Base-by-base conservation (phyloP, 225 moss, liverwort and hornwort genomes). In the Pseudisothecium myosuroides region DNA sequence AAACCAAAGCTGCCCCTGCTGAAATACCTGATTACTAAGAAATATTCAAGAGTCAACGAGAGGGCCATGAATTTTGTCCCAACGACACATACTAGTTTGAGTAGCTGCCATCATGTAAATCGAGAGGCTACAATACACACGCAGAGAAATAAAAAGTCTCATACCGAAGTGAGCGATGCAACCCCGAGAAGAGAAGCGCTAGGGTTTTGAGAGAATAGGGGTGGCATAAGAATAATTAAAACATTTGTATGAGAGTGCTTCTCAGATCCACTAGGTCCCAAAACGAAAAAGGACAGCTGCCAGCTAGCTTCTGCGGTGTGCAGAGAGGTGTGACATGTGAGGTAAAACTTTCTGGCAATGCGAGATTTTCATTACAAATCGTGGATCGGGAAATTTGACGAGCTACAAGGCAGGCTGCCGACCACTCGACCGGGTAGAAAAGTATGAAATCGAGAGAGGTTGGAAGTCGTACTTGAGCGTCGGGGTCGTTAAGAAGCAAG, bases 401-500 rank as follows among this genome's bases (percentile, higher is more conserved):
- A 76, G 85, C 67, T 87, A 87, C 56, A 72, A 65, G 50, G 36
- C 58, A 58, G 50, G 41, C 58, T 64, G 39, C 68, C 66, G 76
- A 81, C 31, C 55, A 81, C 62, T 72, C 12, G 20, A 32, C 67
- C 52, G 18, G 23, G 59, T 24, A 88, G 87, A 67, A 76, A 81
- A 45, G 29, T 19, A 47, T 37, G 58, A 62, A 76, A 83, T 21
- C 56, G 54, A 58, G 83, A 88, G 83, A 45, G 83, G n/a, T 62
- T 36, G 43, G 66, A 77, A 76, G 36, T 17, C 86, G 71, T 87
- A 99, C 98, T 95, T 99, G 98, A 83, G 98, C 96, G 89, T 99
- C 97, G 32, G 96, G 95, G 84, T 99, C 98, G 29, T 99, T 95
- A 41, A 99, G 93, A 90, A 99, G 96, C 60, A 96, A 92, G 43